phyloP scores from a whole-genome alignment of 2,329 filamentous ascomycete species.

The Magnaporthales sp. region DNA sequence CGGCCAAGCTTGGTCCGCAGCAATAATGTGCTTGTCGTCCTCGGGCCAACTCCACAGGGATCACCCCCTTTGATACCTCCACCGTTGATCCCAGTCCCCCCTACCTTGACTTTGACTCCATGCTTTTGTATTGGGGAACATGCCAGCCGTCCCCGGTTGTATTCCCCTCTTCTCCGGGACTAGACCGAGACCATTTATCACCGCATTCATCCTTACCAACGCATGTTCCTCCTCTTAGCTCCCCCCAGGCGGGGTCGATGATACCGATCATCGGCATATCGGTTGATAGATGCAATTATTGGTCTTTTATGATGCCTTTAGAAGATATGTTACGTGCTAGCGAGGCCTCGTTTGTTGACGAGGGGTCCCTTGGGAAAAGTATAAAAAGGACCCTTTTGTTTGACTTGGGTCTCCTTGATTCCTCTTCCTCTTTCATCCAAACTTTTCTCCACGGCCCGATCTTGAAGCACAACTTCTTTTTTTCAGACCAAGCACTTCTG shows the following conservation, averaged over 20 bases:
- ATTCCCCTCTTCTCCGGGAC: slow-evolving; percentile 2
- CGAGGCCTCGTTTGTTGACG: slow-evolving; percentile 14
- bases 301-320: slow-evolving; percentile 23
- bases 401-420: slow-evolving; percentile 32
- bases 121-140: neutral
- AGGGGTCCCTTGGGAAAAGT: slow-evolving; percentile 37
- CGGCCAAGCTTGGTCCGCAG: neutral
- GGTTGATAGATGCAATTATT: slow-evolving; percentile 30
- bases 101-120: neutral
- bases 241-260: slow-evolving; percentile 30
- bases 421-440: slow-evolving; percentile 40
- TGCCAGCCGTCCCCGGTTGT: neutral
- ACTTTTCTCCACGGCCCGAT: slow-evolving; percentile 12
- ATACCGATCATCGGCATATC: slow-evolving; percentile 15
- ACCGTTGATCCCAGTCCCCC: slow-evolving; percentile 3
- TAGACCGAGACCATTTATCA: slow-evolving; percentile 6
- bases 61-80: slow-evolving; percentile 15
- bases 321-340: neutral
- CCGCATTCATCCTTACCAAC: slow-evolving; percentile 18
- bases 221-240: slow-evolving; percentile 14
- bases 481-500: slow-evolving; percentile 3
- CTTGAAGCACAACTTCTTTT: slow-evolving; percentile 7
- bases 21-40: slow-evolving; percentile 8
- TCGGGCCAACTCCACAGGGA: slow-evolving; percentile 18
- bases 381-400: slow-evolving; percentile 54